Evolutionary conservation across 371 early-diverging fungal species (phyloP).

Genomic region (Phascolomyces articulosus): DNA sequence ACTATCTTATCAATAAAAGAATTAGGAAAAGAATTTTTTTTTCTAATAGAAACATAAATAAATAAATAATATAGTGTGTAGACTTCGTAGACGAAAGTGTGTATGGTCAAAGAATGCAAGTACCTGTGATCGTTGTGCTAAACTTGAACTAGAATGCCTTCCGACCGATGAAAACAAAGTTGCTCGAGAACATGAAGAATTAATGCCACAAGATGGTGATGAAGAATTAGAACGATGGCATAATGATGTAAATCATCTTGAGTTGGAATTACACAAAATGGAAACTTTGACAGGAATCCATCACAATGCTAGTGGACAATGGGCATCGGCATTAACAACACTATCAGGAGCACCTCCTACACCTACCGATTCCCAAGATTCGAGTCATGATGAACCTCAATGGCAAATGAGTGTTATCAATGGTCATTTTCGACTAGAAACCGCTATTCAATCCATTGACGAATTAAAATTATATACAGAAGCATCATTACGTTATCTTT

Average conservation of each 20-base stretch:
- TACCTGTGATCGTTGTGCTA: slow-evolving; percentile 1
- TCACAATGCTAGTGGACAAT: background rate
- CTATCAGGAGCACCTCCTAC: no score
- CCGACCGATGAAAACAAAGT: background rate
- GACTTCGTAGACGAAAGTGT: slow-evolving; percentile 10
- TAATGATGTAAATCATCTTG: background rate
- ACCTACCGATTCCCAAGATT: no score
- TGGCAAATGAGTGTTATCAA: slow-evolving; percentile 18
- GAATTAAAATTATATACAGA: slow-evolving; percentile 12
- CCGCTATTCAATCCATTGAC: slow-evolving; percentile 11
- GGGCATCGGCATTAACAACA: no score
- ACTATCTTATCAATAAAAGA: background rate
- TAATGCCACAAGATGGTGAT: background rate
- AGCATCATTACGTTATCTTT: slow-evolving; percentile 13
- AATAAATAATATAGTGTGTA: background rate
- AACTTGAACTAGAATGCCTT: slow-evolving; percentile 5
- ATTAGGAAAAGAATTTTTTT: background rate
- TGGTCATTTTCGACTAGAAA: slow-evolving; percentile 13
- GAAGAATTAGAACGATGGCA: slow-evolving; percentile 1
- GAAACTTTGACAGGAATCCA: background rate
- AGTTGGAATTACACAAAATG: slow-evolving; percentile 1
- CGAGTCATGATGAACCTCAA: background rate
- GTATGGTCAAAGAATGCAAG: background rate
- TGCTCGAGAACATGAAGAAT: slow-evolving; percentile 4
- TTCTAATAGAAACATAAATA: background rate